These are phyloP conservation scores for Chytriomyces hyalinus DNA, from an alignment of 192 early-diverging fungal genomes.

Conservation along the genomic window DNA sequence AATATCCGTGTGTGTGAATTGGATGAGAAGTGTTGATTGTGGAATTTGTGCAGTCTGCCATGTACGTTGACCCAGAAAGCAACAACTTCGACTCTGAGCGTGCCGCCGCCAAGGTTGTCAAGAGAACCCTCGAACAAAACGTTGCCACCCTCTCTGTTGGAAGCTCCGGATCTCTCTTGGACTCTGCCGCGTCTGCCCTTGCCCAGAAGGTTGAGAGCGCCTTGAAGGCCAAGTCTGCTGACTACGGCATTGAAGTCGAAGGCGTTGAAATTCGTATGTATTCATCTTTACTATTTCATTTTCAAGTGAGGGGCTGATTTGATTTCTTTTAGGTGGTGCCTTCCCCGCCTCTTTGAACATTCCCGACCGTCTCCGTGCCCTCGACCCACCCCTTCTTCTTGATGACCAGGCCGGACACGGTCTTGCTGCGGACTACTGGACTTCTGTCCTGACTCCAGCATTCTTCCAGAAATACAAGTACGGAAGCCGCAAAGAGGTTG, in stretches of 20 bases:
- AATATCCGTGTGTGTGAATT: slow-evolving; percentile 6
- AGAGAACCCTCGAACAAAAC: slow-evolving; percentile 46
- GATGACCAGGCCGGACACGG: slow-evolving; percentile 51
- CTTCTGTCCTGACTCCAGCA: slow-evolving; percentile 51
- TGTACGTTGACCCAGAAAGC: slow-evolving; percentile 56
- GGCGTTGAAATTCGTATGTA: slow-evolving; percentile 57
- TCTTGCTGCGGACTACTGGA: slow-evolving; percentile 59
- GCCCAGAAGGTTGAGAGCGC: slow-evolving; percentile 48
- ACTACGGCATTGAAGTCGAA: slow-evolving; percentile 50
- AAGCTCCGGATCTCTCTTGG: slow-evolving; percentile 36
- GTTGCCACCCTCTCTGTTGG: slow-evolving; percentile 43
- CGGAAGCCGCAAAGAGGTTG: slow-evolving; percentile 51
- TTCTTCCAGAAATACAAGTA: slow-evolving; percentile 60
- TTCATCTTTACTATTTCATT: not conserved
- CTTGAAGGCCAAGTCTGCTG: slow-evolving; percentile 42
- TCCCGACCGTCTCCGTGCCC: slow-evolving; percentile 55
- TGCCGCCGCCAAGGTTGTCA: slow-evolving; percentile 55
- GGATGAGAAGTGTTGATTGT: not conserved
- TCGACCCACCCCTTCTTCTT: slow-evolving; percentile 53
- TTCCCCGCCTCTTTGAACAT: slow-evolving; percentile 49
- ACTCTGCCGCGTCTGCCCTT: slow-evolving; percentile 40
- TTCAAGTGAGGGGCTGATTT: not conserved
- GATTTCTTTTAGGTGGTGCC: slow-evolving; percentile 45
- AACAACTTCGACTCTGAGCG: slow-evolving; percentile 60
- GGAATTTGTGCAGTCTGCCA: slow-evolving; percentile 45